These are phyloP conservation scores for Verticillium alfalfae DNA, from an alignment of 2,329 filamentous ascomycete species.

Conservation along the genomic window DNA sequence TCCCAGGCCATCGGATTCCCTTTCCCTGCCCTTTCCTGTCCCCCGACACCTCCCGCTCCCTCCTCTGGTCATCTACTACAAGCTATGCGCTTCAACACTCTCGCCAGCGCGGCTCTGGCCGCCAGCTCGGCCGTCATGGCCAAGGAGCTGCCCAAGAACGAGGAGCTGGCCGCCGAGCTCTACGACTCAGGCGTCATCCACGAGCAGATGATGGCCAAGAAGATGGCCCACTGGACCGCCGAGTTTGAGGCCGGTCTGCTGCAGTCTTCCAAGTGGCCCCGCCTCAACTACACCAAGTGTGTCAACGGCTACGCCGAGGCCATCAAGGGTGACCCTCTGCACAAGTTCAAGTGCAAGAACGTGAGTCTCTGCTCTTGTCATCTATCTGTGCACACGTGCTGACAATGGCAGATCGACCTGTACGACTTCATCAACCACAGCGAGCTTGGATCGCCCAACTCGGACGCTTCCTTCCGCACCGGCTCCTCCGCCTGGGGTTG, in stretches of 20 bases:
- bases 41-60: background rate
- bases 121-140: slow-evolving; percentile 7
- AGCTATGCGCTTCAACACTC: slow-evolving; percentile 11
- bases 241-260: slow-evolving; percentile 6
- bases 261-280: slow-evolving; percentile 9
- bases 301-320: slow-evolving; percentile 9
- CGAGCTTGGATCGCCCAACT: slow-evolving; percentile 35
- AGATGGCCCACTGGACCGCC: slow-evolving; percentile 8
- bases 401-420: slow-evolving; percentile 32
- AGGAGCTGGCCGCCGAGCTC: slow-evolving; percentile 6
- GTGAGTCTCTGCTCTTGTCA: slow-evolving; percentile 16
- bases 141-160: slow-evolving; percentile 10
- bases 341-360: slow-evolving; percentile 12
- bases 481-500: slow-evolving; percentile 30
- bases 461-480: slow-evolving; percentile 8
- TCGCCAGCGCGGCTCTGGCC: slow-evolving; percentile 7
- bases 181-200: slow-evolving; percentile 12
- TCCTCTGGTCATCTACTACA: background rate
- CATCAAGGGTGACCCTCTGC: slow-evolving; percentile 8
- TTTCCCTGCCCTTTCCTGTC: background rate
- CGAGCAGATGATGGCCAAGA: slow-evolving; percentile 10
- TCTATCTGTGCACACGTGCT: background rate
- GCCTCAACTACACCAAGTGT: slow-evolving; percentile 10
- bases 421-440: slow-evolving; percentile 47
- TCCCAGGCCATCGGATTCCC: background rate